Percentiles rank a stretch among this genome's conserved stretches.
Conservation (phyloP, 371 early-diverging fungal genomes). For the Circinella minor region DNA sequence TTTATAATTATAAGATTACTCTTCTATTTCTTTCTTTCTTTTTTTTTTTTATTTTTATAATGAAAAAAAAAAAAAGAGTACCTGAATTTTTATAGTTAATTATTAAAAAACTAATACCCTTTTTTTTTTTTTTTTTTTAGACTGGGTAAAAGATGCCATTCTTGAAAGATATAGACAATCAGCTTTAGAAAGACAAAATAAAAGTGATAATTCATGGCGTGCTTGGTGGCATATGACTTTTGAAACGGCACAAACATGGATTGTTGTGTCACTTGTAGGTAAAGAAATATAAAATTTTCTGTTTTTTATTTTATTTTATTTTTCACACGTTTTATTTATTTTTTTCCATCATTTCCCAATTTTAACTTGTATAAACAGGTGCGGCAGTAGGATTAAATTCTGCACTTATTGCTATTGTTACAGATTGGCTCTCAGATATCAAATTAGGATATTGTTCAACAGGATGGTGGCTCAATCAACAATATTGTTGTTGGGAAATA, state of each 20-base stretch:
- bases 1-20: too few species aligned
- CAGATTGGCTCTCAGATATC: constrained; percentile 85
- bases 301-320: neutral
- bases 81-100: too few species aligned
- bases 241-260: constrained; percentile 89
- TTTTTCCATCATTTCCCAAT: too few species aligned
- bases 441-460: constrained; percentile 86
- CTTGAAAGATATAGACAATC: constrained; percentile 80
- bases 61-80: too few species aligned
- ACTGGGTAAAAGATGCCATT: constrained; percentile 91
- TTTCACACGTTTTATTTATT: too few species aligned
- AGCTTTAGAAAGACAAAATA: constrained; percentile 50
- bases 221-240: constrained; percentile 63
- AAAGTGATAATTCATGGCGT: constrained; percentile 59
- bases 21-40: too few species aligned
- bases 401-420: constrained; percentile 86
- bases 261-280: constrained; percentile 83
- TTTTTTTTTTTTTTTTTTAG: constrained; percentile 33
- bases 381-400: constrained; percentile 84
- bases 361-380: constrained; percentile 45
- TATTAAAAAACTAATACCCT: neutral
- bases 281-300: constrained; percentile 3
- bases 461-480: constrained; percentile 94
- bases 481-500: constrained; percentile 95
- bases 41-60: too few species aligned